Evolutionary conservation across 1,284 basidiomycete genomes (phyloP).

Genomic region (Pholiota adiposa): DNA sequence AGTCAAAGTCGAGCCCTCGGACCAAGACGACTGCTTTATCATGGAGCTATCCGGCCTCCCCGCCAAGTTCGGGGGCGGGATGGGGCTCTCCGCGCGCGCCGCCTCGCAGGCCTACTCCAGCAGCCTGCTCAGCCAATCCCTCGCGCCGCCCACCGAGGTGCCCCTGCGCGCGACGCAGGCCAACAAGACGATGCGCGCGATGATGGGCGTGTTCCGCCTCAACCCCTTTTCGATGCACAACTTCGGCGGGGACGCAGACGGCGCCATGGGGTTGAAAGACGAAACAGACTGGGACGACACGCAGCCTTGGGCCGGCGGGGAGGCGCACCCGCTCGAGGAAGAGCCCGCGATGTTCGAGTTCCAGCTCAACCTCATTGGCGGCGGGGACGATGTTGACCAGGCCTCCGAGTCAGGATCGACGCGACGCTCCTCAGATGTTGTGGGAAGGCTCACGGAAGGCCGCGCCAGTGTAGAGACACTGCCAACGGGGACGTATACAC

Average conservation of each 20-base stretch:
- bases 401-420: background rate
- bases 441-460: background rate
- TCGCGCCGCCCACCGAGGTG: constrained; percentile 63
- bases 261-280: background rate
- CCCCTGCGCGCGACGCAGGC: constrained; percentile 76
- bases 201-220: constrained; percentile 78
- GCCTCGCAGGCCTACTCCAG: constrained; percentile 5
- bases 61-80: background rate
- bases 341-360: constrained; percentile 66
- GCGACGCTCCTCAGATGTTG: background rate
- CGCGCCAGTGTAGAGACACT: background rate
- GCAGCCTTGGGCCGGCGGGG: constrained; percentile 29
- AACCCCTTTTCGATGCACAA: constrained; percentile 76
- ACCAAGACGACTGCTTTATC: constrained; percentile 42
- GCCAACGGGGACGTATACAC: background rate
- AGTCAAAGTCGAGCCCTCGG: constrained; percentile 40
- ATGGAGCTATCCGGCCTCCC: constrained; percentile 37
- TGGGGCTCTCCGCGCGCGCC: constrained; percentile 3
- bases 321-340: constrained; percentile 53
- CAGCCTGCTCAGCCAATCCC: constrained; percentile 32
- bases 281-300: constrained; percentile 11
- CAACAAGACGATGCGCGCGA: constrained; percentile 62
- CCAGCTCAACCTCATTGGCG: constrained; percentile 49
- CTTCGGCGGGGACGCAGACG: constrained; percentile 21
- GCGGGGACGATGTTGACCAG: constrained; percentile 7